Evolutionary conservation across 257 asterid species (phyloP), one percentile per base, ranked within the genome.

Genomic region (Voacanga thouarsii): DNA sequence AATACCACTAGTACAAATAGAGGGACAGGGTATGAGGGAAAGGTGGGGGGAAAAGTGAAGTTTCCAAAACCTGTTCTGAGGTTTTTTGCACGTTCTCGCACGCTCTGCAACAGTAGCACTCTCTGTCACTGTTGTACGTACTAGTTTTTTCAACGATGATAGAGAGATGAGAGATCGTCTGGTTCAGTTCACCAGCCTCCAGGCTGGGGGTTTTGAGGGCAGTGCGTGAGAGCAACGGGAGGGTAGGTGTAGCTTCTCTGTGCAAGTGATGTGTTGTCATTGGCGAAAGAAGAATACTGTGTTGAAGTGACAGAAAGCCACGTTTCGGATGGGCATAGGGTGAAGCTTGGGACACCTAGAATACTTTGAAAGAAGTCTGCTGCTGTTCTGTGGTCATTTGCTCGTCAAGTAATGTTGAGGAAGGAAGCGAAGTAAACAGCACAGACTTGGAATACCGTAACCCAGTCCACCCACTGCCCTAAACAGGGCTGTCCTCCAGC

Each of bases 31-130:
- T 12, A 28, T 7, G 12, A 12, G 80, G 56, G 55, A 65, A 77
- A 49, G 18, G 1, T 0, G 44, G n/a, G 57, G 57, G 50, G 19
- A 9, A 19, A 44, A 59, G 51, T 12, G 21, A 44, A 23, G 82
- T 61, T 59, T 16, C 11, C 2, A 49, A 10, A 33, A 3, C 19
- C 63, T 1, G 8, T 47, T 75, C 64, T 44, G 50, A 23, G 67
- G 44, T 64, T 53, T 53, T 15, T 53, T 50, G 72, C 83, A 82
- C 85, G 80, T 82, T 75, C 60, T 79, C 28, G 61, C 85, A 82
- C 83, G 81, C 55, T 79, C 67, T 49, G 30, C 71, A 75, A 82
- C 86, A 79, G 86, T 82, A 24, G 3, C 53, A 2, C 23, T 56
- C 73, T 45, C 69, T 57, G 59, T 28, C 49, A 28, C 70, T 9